phyloP scores from a whole-genome alignment of 192 early-diverging fungal genomes.

The Oehlia diaphana region DNA sequence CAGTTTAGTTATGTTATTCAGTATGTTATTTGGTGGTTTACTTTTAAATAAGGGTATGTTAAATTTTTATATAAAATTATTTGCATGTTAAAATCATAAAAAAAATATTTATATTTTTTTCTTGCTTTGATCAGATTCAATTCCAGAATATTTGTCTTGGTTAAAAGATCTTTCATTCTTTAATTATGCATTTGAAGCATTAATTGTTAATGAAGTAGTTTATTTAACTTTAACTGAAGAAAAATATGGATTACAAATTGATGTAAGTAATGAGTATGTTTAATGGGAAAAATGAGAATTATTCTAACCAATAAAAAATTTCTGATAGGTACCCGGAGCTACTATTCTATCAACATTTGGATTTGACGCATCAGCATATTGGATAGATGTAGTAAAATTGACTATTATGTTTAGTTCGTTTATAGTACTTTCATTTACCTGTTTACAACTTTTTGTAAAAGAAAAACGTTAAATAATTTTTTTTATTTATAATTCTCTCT shows the following conservation, averaged over 20 bases:
- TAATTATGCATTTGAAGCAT: constrained; percentile 86
- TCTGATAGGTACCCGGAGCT: constrained; percentile 72
- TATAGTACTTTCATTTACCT: constrained; percentile 69
- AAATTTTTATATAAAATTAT: not conserved
- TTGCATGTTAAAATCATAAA: constrained; percentile 19
- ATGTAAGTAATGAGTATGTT: constrained; percentile 45
- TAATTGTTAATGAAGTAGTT: constrained; percentile 88
- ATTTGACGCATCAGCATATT: constrained; percentile 78
- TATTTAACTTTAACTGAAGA: constrained; percentile 77
- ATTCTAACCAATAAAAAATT: constrained; percentile 10
- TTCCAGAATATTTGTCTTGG: constrained; percentile 64
- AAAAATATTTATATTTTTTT: not conserved
- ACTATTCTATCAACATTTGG: constrained; percentile 87
- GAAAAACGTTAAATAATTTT: constrained; percentile 62
- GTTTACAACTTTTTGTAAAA: constrained; percentile 80
- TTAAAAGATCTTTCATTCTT: constrained; percentile 80
- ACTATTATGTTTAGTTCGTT: constrained; percentile 57
- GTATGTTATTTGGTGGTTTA: constrained; percentile 88
- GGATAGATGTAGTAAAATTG: constrained; percentile 73
- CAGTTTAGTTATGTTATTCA: constrained; percentile 78
- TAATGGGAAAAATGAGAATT: not conserved
- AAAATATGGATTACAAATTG: constrained; percentile 79
- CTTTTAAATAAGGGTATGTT: constrained; percentile 77
- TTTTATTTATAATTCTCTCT: not conserved
- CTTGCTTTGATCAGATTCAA: constrained; percentile 54